Percentiles rank a stretch among this genome's conserved stretches.
These are phyloP conservation scores for Baeospora myosura DNA, from an alignment of 1,284 basidiomycete genomes.

Conservation along the genomic window DNA sequence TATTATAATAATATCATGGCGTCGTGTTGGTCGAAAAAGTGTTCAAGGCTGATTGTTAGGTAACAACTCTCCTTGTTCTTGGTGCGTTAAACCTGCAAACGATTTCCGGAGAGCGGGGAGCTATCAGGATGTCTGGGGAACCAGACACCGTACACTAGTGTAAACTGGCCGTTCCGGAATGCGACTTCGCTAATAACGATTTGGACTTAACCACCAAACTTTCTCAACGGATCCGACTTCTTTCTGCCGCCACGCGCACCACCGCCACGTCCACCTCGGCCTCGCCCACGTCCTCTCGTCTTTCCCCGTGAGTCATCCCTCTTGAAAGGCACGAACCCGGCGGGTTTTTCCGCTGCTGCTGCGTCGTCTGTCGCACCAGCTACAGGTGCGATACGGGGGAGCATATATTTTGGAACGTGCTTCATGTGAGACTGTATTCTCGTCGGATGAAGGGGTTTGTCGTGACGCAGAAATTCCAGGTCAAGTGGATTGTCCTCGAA, in stretches of 20 bases:
- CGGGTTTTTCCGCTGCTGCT: slow-evolving; percentile 19
- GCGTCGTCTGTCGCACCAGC: slow-evolving; percentile 14
- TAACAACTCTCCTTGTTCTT: too few species aligned
- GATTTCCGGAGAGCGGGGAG: too few species aligned
- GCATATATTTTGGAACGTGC: slow-evolving; percentile 89
- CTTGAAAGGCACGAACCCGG: slow-evolving; percentile 70
- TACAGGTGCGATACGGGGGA: slow-evolving; percentile 74
- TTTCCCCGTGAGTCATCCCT: slow-evolving; percentile 29
- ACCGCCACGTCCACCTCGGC: slow-evolving; percentile 33
- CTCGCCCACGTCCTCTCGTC: slow-evolving; percentile 49
- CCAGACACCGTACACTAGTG: too few species aligned
- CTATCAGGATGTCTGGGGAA: too few species aligned
- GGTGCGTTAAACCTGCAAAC: too few species aligned
- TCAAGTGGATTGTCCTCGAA: slow-evolving; percentile 97
- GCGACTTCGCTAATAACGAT: too few species aligned
- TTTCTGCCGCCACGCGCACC: slow-evolving; percentile 49
- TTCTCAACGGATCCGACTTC: slow-evolving; percentile 72
- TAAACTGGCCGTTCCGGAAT: too few species aligned
- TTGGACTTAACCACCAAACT: slow-evolving; percentile 41
- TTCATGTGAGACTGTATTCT: slow-evolving; percentile 91
- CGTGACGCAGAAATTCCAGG: slow-evolving; percentile 88
- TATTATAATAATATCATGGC: too few species aligned
- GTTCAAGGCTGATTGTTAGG: too few species aligned
- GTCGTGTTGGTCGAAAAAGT: too few species aligned
- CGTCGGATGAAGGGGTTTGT: slow-evolving; percentile 87